Conservation (phyloP, 495 filamentous ascomycete genomes). For the Daldinia bambusicola region DNA sequence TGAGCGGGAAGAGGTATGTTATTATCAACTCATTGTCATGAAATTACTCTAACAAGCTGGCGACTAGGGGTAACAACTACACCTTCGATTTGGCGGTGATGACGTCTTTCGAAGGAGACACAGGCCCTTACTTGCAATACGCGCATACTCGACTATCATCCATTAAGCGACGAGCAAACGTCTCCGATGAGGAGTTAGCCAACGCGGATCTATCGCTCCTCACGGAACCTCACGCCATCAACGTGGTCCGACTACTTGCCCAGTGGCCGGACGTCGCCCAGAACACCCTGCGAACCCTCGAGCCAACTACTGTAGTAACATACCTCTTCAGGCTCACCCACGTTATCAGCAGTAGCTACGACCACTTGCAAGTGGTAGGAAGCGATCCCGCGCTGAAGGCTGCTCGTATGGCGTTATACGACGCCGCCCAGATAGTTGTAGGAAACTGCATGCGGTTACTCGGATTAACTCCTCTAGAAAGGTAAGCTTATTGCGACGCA, state of each 20-base stretch:
- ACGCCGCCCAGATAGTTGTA: slow-evolving; percentile 78
- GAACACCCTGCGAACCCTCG: slow-evolving; percentile 71
- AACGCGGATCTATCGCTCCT: slow-evolving; percentile 68
- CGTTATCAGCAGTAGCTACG: slow-evolving; percentile 82
- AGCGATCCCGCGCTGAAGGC: slow-evolving; percentile 75
- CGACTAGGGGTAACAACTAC: slow-evolving; percentile 68
- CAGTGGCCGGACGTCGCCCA: slow-evolving; percentile 73
- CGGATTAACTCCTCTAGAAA: slow-evolving; percentile 79
- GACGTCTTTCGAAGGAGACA: slow-evolving; percentile 77
- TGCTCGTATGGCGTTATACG: slow-evolving; percentile 85
- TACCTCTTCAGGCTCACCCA: slow-evolving; percentile 94
- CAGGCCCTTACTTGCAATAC: slow-evolving; percentile 76
- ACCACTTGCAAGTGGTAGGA: slow-evolving; percentile 80
- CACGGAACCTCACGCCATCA: slow-evolving; percentile 66
- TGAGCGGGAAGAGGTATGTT: slow-evolving; percentile 69
- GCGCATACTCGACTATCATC: slow-evolving; percentile 72
- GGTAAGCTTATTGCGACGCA: slow-evolving; percentile 51
- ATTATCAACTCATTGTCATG: neutral
- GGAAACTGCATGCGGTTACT: slow-evolving; percentile 86
- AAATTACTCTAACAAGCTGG: slow-evolving; percentile 6
- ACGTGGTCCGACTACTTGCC: slow-evolving; percentile 68
- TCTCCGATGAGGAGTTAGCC: slow-evolving; percentile 63
- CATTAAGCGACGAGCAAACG: slow-evolving; percentile 64
- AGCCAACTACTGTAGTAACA: slow-evolving; percentile 74
- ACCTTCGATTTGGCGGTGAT: slow-evolving; percentile 70